A percentile compares a stretch with the other conserved stretches of the same genome.
These are phyloP conservation scores for Pseudopithomyces chartarum DNA, from an alignment of 2,329 filamentous ascomycete genomes.

Conservation along the genomic window DNA sequence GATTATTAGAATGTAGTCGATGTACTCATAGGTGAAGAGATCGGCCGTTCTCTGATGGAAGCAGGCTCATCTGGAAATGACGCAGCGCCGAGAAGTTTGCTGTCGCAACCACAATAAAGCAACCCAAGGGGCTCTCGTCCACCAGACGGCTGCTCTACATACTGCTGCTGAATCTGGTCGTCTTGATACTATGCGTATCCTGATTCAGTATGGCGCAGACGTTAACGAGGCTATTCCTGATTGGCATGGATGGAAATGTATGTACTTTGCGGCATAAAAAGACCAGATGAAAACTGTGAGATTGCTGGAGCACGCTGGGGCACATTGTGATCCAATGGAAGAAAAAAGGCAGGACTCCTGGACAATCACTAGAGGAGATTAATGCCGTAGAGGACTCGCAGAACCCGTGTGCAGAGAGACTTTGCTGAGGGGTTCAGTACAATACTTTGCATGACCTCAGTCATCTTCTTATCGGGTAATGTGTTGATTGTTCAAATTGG, in stretches of 20 bases:
- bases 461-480: too few species aligned
- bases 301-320: constrained; percentile 17
- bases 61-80: constrained; percentile 19
- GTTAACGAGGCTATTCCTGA: constrained; percentile 10
- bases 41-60: constrained; percentile 13
- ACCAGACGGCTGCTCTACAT: constrained; percentile 14
- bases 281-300: constrained; percentile 14
- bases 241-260: constrained; percentile 12
- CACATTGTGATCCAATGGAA: too few species aligned
- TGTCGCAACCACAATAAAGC: constrained; percentile 16
- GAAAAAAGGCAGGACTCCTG: too few species aligned
- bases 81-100: constrained; percentile 14
- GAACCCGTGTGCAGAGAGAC: too few species aligned
- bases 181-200: constrained; percentile 17
- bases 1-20: constrained; percentile 12
- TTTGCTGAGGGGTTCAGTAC: too few species aligned
- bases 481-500: too few species aligned
- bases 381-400: too few species aligned
- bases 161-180: constrained; percentile 10
- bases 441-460: too few species aligned
- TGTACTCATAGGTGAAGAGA: constrained; percentile 15
- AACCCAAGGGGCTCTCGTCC: constrained; percentile 7
- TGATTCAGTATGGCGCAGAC: constrained; percentile 17
- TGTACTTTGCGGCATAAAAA: constrained; percentile 15
- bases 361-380: too few species aligned